Percentiles rank a stretch among this genome's conserved stretches.
phyloP scores from a whole-genome alignment of 306 rosid genomes.

The Canavalia ensiformis region DNA sequence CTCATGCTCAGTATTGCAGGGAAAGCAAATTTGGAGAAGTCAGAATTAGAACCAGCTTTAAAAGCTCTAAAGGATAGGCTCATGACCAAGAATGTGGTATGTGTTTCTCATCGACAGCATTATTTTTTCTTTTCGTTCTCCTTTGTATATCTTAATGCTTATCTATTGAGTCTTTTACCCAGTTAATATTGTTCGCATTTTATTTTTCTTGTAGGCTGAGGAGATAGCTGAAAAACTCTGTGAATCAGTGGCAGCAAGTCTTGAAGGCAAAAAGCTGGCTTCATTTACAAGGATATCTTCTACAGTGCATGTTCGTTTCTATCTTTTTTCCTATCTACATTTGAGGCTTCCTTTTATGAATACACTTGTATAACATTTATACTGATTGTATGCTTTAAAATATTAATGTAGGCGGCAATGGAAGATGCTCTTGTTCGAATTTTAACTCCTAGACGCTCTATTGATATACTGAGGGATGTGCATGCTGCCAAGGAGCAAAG shows the following conservation, averaged over 20 bases:
- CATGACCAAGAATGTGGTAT: conserved; percentile 94
- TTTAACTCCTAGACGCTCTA: conserved; percentile 87
- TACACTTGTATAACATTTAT: conserved; percentile 34
- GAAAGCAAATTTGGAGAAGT: conserved; percentile 84
- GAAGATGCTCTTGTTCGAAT: conserved; percentile 93
- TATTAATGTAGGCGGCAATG: conserved; percentile 74
- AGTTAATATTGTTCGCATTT: conserved; percentile 36
- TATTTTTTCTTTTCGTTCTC: background rate
- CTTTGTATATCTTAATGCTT: background rate
- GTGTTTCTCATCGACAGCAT: conserved; percentile 31
- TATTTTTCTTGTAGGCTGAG: conserved; percentile 71
- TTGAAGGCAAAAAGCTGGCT: conserved; percentile 88
- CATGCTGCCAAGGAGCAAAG: conserved; percentile 42
- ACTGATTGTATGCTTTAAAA: conserved; percentile 29
- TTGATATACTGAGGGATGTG: conserved; percentile 67
- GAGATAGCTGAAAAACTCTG: conserved; percentile 95
- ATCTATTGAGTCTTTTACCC: conserved; percentile 11
- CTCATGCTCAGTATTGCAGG: conserved; percentile 76
- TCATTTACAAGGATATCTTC: conserved; percentile 92
- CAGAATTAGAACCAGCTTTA: conserved; percentile 91
- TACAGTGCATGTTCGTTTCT: conserved; percentile 76
- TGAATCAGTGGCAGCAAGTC: conserved; percentile 93
- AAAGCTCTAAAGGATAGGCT: conserved; percentile 91
- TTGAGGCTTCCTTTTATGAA: conserved; percentile 31
- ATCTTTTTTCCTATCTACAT: conserved; percentile 20